phyloP scores from a whole-genome alignment of 169 alveolate species.

The Plasmodium inui region DNA sequence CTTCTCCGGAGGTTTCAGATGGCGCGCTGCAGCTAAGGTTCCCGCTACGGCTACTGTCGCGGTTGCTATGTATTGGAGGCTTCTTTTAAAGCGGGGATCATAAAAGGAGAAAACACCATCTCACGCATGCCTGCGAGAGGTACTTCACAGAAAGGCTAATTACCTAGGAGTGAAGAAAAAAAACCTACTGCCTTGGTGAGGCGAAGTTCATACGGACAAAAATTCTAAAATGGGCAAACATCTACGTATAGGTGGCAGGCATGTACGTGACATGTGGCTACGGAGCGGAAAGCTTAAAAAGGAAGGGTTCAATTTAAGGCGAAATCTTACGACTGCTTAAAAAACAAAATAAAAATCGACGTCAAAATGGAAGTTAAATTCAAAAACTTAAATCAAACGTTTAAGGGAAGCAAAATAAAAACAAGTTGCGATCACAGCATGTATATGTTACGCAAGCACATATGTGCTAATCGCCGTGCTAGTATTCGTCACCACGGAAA shows the following conservation, averaged over 20 bases:
- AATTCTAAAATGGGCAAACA: not conserved
- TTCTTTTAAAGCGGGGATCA: not conserved
- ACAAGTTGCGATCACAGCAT: not conserved
- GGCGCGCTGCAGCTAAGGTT: not conserved
- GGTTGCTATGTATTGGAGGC: not conserved
- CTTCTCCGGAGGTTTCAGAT: not conserved
- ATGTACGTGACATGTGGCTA: not conserved
- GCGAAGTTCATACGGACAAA: not conserved
- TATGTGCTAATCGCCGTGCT: not conserved
- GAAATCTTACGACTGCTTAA: not conserved
- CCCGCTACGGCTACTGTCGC: not conserved
- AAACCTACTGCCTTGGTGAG: not conserved
- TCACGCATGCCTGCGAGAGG: not conserved
- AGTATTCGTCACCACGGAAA: not conserved
- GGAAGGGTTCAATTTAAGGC: not conserved
- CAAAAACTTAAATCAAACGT: constrained; percentile 2
- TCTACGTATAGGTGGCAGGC: not conserved
- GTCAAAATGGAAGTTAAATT: not conserved
- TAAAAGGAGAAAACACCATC: not conserved
- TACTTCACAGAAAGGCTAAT: not conserved
- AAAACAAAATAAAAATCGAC: not conserved
- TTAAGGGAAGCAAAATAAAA: not conserved
- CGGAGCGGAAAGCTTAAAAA: not conserved
- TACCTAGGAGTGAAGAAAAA: not conserved
- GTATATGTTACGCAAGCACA: not conserved